Conservation (phyloP, 345 rosid genomes). For the Noccaea caerulescens region DNA sequence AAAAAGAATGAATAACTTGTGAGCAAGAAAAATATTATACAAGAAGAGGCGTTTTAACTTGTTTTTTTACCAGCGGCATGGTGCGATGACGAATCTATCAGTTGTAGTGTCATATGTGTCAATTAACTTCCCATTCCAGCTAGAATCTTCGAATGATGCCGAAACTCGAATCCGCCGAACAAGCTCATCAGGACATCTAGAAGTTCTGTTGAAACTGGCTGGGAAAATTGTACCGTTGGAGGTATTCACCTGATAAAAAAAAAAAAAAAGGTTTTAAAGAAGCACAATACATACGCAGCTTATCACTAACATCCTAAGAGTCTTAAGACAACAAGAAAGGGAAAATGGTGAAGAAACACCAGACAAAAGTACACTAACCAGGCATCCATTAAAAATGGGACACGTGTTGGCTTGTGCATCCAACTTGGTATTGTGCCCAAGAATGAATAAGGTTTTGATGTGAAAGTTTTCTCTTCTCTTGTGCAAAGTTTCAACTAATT, state of each 20-base stretch:
- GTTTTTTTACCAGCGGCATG: conserved; percentile 69
- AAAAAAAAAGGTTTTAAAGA: conserved; percentile 1
- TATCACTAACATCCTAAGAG: background rate
- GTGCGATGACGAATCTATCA: conserved; percentile 71
- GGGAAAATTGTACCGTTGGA: conserved; percentile 64
- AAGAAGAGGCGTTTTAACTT: background rate
- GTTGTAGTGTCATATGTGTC: conserved; percentile 78
- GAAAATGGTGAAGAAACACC: background rate
- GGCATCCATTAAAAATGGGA: conserved; percentile 71
- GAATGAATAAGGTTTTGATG: conserved; percentile 63
- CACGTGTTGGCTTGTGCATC: conserved; percentile 64
- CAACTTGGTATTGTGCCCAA: conserved; percentile 70
- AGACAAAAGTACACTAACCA: conserved; percentile 59
- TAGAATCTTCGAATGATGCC: conserved; percentile 59
- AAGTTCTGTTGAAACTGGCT: conserved; percentile 65
- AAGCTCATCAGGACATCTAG: conserved; percentile 86
- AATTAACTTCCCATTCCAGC: conserved; percentile 72
- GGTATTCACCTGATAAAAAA: conserved; percentile 62
- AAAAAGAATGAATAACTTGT: background rate
- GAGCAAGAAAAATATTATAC: background rate
- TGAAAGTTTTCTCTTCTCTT: conserved; percentile 75
- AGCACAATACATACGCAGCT: background rate
- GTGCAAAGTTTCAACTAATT: conserved; percentile 64
- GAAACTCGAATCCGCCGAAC: conserved; percentile 72
- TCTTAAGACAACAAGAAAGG: background rate